Evolutionary conservation across 2,329 filamentous ascomycete species (phyloP).

Genomic region (Pyricularia sp.): DNA sequence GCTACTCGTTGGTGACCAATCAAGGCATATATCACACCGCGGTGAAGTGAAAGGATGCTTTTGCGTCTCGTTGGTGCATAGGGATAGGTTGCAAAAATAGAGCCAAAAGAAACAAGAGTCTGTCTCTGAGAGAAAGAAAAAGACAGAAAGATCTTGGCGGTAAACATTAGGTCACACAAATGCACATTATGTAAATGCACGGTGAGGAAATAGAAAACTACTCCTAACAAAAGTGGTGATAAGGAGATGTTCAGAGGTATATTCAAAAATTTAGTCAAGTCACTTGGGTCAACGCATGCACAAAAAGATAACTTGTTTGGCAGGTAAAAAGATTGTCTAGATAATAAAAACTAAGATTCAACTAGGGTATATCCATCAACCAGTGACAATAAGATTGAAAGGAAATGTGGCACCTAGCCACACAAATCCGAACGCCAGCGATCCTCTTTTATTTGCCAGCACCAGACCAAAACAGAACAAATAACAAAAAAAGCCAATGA

Average conservation of each 20-base stretch:
- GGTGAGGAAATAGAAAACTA: too few species aligned
- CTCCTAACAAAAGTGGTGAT: too few species aligned
- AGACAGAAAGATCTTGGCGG: too few species aligned
- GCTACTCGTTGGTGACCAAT: not conserved
- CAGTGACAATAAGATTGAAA: constrained; percentile 3
- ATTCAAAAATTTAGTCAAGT: not conserved
- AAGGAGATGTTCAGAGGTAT: too few species aligned
- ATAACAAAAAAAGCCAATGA: not conserved
- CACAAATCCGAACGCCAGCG: constrained; percentile 4
- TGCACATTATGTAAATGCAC: too few species aligned
- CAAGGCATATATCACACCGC: not conserved
- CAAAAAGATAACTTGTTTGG: too few species aligned
- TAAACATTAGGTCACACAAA: not conserved
- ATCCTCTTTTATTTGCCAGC: not conserved
- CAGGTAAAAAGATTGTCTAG: not conserved
- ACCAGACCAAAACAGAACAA: not conserved
- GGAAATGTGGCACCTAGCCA: not conserved
- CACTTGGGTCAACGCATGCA: too few species aligned
- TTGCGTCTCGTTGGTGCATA: not conserved
- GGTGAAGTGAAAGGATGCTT: not conserved
- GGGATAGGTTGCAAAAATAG: not conserved
- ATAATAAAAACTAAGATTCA: not conserved
- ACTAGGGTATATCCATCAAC: constrained; percentile 9
- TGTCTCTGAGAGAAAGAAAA: too few species aligned
- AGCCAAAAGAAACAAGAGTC: not conserved